A percentile compares a stretch with the other conserved stretches of the same genome.
Conservation (phyloP, 805 yeast species). For the Nakazawaea molendinolei region DNA sequence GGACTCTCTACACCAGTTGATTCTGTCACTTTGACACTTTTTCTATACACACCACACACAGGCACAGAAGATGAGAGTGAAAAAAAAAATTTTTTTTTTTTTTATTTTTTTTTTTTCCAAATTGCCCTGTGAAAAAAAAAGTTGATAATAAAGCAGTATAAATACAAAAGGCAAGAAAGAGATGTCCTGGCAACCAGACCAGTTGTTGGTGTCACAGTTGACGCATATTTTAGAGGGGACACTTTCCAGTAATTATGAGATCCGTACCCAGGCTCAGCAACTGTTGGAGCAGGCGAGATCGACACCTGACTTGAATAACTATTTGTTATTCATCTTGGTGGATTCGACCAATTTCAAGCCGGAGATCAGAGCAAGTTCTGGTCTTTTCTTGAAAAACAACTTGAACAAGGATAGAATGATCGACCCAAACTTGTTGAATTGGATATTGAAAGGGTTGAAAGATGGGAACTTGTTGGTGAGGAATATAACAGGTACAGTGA, state of each 20-base stretch:
- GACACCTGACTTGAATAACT: constrained; percentile 77
- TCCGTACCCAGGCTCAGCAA: constrained; percentile 62
- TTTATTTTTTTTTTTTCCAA: background rate
- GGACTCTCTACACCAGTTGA: constrained; percentile 13
- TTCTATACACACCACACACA: background rate
- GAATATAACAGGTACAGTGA: constrained; percentile 85
- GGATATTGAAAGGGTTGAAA: constrained; percentile 39
- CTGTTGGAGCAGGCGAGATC: constrained; percentile 62
- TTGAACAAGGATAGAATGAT: constrained; percentile 35
- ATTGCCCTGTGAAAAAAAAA: background rate
- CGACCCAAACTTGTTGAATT: constrained; percentile 26
- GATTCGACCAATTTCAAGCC: constrained; percentile 34
- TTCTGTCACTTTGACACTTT: constrained; percentile 3
- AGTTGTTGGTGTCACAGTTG: constrained; percentile 55
- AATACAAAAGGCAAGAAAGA: too few relatives aligned
- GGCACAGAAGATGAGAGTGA: background rate
- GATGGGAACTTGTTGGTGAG: constrained; percentile 58
- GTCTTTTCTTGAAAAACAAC: constrained; percentile 74
- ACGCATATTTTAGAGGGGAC: constrained; percentile 65
- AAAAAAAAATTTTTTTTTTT: background rate
- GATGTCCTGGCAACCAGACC: constrained; percentile 67
- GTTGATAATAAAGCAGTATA: too few relatives aligned
- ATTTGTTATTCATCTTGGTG: constrained; percentile 64
- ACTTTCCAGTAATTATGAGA: constrained; percentile 47
- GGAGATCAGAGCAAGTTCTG: constrained; percentile 80